Evolutionary conservation across 1,284 basidiomycete genomes (phyloP), one percentile per base, ranked within the genome.

Genomic region (Ganoderma meredithae): DNA sequence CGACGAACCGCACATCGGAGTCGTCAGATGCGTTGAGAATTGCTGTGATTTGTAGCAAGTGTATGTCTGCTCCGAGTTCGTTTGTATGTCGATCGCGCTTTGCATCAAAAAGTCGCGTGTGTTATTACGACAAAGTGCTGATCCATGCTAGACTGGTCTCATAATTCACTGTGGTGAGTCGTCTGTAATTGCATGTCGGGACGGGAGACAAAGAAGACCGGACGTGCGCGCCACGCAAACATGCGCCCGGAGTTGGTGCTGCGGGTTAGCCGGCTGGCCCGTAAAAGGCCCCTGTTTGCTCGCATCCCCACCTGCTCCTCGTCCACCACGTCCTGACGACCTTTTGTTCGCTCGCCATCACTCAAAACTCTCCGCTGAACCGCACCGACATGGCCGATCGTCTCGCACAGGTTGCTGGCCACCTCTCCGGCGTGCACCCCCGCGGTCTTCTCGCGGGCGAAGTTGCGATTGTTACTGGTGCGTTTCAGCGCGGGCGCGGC

Each of bases 381-480:
- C 43, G 10, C 36, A 22, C 27, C 55, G 73, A 63, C 43, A 91
- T 92, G 91, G 81, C 91, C 43, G 82, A 84, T 71, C 89, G 92
- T 80, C 86, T 94, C 63, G 79, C 86, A 60, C 92, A 93, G 80
- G 85, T 94, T 64, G 85, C 91, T 44, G 86, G 86, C 63, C 92
- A 94, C 75, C 79, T 94, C 60, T 85, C 86, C 31, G 89, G 87
- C 75, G 78, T 85, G 19, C 78, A 87, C 69, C 81, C 85, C 25
- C 85, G 90, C 25, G 93, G 93, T 1, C 81, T 95, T 60, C 82
- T 95, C 59, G 85, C 84, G 8, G 92, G 89, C 15, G 92, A 95
- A 75, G 94, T 95, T 17, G 94, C 91, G 40, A 95, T 96, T 78
- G 89, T 96, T 73, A 96, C 95, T 68, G 93, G 93, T 88, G 73